Conservation (phyloP, 1,139 yeast genomes). For the Protomyces arabidopsidicola region DNA sequence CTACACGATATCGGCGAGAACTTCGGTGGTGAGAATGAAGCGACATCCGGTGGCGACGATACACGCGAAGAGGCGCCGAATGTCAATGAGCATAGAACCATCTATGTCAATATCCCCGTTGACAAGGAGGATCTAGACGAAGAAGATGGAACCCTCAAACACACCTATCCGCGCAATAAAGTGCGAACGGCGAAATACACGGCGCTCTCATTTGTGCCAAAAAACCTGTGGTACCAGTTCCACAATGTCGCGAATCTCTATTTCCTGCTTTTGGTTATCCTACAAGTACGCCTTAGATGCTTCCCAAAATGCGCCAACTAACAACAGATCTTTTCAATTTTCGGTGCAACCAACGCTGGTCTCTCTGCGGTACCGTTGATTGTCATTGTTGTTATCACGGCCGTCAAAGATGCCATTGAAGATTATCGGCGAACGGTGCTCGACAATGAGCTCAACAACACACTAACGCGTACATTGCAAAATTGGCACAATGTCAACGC, state of each 20-base stretch:
- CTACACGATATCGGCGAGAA: slow-evolving; percentile 22
- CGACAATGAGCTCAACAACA: slow-evolving; percentile 83
- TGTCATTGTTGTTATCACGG: slow-evolving; percentile 84
- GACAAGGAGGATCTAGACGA: slow-evolving; percentile 15
- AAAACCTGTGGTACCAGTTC: slow-evolving; percentile 73
- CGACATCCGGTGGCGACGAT: slow-evolving; percentile 17
- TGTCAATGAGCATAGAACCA: neutral
- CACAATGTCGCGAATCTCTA: slow-evolving; percentile 84
- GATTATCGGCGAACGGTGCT: slow-evolving; percentile 78
- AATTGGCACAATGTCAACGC: slow-evolving; percentile 75
- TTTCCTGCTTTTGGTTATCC: slow-evolving; percentile 71
- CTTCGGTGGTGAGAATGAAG: slow-evolving; percentile 19
- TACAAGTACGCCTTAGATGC: slow-evolving; percentile 47
- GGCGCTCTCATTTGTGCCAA: slow-evolving; percentile 81
- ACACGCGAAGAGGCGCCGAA: slow-evolving; percentile 1
- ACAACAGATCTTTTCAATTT: slow-evolving; percentile 55
- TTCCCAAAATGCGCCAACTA: no score
- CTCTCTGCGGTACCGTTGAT: slow-evolving; percentile 89
- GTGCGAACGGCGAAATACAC: slow-evolving; percentile 95
- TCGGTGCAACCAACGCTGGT: slow-evolving; percentile 88
- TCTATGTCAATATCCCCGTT: slow-evolving; percentile 21
- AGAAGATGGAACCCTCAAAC: slow-evolving; percentile 24
- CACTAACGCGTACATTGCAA: slow-evolving; percentile 67
- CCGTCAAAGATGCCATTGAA: slow-evolving; percentile 87
- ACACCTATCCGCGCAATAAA: slow-evolving; percentile 72